Base-by-base conservation (phyloP, 2,329 filamentous ascomycete genomes). In the Colletotrichum navitas region DNA sequence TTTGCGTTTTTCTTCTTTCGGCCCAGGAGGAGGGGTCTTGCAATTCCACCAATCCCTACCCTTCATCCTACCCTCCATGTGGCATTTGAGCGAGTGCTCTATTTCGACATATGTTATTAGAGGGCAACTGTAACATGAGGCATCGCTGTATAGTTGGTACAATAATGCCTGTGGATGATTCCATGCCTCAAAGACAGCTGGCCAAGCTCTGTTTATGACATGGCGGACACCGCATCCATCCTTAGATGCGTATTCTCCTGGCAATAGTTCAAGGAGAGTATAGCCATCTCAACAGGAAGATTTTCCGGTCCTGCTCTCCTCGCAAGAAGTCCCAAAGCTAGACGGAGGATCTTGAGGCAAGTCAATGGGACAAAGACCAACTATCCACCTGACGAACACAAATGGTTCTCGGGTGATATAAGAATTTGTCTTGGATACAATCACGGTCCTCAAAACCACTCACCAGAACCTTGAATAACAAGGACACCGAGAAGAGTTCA, bases 1-100 rank as follows among this genome's bases (percentile, higher is more conserved):
- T 77, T 63, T 0, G 12, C 49, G 2, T 52, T 36, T 68, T 63
- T 29, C 24, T 67, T 64, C 26, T 51, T 49, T 36, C 14, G n/a
- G 51, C 18, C 18, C 26, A 49, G 7, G 18, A 63, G n/a, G 64
- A 67, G 56, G 55, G 26, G 41, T 26, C 47, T 36, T 34, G 24
- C n/a, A n/a, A 47, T 41, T 49, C 39, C 52, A 29, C 47, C 52
- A 39, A 51, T 63, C 43, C 58, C n/a, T 39, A 39, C 11, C 24
- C 54, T 45, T 43, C 52, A 36, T 45, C 26, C 43, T 36, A 43
- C 21, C 45, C 5, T 34, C 8, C 26, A 10, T 29, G 10, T 58
- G 21, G 45, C 24, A 21, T 39, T 26, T 24, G 29, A 45, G 63
- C 63, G 14, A 65, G 63, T 65, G 63, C 63, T 58, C 39, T 54